Conservation (phyloP, 306 rosid genomes). For the Glycine tomentella region DNA sequence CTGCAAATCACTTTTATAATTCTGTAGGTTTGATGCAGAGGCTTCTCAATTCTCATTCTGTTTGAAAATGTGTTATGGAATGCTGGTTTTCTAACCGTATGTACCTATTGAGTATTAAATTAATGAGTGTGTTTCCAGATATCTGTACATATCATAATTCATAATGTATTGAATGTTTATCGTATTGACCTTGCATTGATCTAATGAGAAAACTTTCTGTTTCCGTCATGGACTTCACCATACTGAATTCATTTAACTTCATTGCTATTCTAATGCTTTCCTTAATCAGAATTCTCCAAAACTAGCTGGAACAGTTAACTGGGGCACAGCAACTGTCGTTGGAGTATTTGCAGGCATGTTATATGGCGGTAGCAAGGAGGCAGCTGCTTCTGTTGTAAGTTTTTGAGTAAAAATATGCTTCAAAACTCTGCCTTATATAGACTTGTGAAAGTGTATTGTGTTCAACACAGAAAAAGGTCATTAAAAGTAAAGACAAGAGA, state of each 20-base stretch:
- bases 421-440: constrained; percentile 29
- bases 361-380: constrained; percentile 97
- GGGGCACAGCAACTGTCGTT: constrained; percentile 90
- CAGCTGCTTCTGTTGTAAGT: constrained; percentile 93
- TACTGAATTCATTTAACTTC: constrained; percentile 5
- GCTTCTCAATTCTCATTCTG: constrained; percentile 28
- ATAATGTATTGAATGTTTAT: constrained; percentile 2
- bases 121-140: not conserved
- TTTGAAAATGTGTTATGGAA: no score
- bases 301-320: constrained; percentile 75
- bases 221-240: constrained; percentile 16
- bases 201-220: not conserved
- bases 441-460: not conserved
- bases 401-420: constrained; percentile 37
- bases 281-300: constrained; percentile 63
- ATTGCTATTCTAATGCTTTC: constrained; percentile 30
- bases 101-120: not conserved
- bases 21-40: constrained; percentile 10
- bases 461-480: not conserved
- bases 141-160: not conserved
- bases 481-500: not conserved
- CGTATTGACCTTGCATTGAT: constrained; percentile 4
- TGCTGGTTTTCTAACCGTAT: not conserved
- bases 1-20: not conserved
- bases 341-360: constrained; percentile 92